phyloP scores from a whole-genome alignment of 192 early-diverging fungal genomes.

The Entomortierella beljakovae region DNA sequence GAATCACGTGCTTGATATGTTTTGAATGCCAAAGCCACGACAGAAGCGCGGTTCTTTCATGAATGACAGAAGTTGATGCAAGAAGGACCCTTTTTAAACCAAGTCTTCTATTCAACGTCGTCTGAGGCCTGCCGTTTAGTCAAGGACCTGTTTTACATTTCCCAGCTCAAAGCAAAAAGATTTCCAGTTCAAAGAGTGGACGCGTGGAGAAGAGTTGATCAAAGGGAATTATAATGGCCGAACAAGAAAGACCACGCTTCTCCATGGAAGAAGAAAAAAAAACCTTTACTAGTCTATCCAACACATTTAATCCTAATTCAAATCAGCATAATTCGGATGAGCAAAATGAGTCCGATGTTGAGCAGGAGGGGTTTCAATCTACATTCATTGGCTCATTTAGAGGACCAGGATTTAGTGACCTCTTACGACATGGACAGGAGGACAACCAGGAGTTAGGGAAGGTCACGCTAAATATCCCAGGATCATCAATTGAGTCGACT shows the following conservation, averaged over 20 bases:
- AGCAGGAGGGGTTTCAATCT: background rate
- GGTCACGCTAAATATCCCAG: background rate
- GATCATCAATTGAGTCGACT: background rate
- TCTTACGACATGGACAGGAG: background rate
- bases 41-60: no score
- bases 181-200: background rate
- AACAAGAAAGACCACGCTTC: conserved; percentile 7
- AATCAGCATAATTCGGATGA: background rate
- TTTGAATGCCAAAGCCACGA: no score
- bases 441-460: no score
- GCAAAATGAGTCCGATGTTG: background rate
- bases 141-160: background rate
- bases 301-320: background rate
- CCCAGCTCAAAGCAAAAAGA: background rate
- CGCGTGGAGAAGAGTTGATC: conserved; percentile 1
- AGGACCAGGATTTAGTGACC: background rate
- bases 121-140: background rate
- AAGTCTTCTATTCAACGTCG: no score
- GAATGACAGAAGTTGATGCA: no score
- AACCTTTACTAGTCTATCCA: background rate
- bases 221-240: conserved; percentile 7
- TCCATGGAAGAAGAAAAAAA: background rate
- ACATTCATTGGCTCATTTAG: background rate
- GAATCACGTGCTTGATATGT: no score
- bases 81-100: no score